Base-by-base conservation (phyloP, 1,284 basidiomycete genomes). In the Naganishia cerealis region DNA sequence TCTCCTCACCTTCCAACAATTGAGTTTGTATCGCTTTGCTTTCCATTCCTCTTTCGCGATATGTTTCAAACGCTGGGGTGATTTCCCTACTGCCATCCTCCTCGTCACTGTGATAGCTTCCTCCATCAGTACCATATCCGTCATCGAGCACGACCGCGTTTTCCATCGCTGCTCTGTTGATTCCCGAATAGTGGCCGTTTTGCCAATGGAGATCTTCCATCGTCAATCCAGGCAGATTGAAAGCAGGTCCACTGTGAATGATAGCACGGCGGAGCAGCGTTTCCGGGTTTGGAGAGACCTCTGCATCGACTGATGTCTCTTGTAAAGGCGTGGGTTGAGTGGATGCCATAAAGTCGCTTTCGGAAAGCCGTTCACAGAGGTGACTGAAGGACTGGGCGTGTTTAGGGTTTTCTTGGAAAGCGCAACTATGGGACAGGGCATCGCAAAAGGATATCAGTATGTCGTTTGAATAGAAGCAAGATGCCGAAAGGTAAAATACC, bases 121-220 rank as follows among this genome's bases (percentile, higher is more conserved):
- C 48, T 18, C 33, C 55, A 29, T 58, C 56, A 16, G 18, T 16
- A 21, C 71, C 74, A 57, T 72, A 71, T 2, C 73, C 75, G 33
- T 73, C 61, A 3, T 57, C 71, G 16, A 58, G 57, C 26, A 57
- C 68, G 3, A 55, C 57, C 21, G 42, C 54, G 33, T 69, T 63
- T 10, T 70, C 68, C 8, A 43, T 48, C 10, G 18, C 38, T 24
- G 38, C 40, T 26, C 57, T 43, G 18, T 74, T 66, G 16, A 71
- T 67, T 12, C 67, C 67, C 68, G 78, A 76, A 70, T 78, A 78
- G 5, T 76, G 76, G 1, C 78, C 71, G 6, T 65, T 33, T 33
- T 57, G 61, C 48, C 13, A 55, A 7, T 24, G 55, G 18, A 77
- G 77, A 50, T 72, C 72, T 70, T 74, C 72, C 9, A 79, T 70